Conservation (phyloP, 352 stramenopile genomes). For the Phytophthora pseudosyringae region DNA sequence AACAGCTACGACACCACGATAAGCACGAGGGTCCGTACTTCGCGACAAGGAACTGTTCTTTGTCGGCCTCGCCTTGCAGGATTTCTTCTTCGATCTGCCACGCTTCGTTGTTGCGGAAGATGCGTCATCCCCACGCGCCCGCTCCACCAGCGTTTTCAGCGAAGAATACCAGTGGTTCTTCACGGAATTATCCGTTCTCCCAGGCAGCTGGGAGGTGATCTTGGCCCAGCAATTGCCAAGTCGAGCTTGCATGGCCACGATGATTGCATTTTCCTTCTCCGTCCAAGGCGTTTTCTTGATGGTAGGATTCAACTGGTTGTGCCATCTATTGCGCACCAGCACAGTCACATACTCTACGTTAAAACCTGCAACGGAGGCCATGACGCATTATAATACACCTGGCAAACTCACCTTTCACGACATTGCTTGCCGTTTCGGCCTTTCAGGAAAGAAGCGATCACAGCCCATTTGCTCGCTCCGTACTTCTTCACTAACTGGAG, state of each 20-base stretch:
- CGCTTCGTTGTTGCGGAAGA: conserved; percentile 4
- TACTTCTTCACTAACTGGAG: conserved; percentile 60
- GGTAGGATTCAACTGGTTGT: conserved; percentile 83
- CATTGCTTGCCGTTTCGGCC: conserved; percentile 91
- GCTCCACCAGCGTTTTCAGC: conserved; percentile 67
- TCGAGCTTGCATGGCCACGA: conserved; percentile 81
- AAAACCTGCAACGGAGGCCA: not conserved
- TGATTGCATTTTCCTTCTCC: conserved; percentile 84
- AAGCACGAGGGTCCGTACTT: not conserved
- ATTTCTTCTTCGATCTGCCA: conserved; percentile 29
- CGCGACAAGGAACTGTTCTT: not conserved
- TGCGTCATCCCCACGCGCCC: not conserved
- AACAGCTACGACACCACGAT: too few relatives aligned
- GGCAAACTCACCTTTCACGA: conserved; percentile 61
- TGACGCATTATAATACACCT: not conserved
- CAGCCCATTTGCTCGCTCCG: conserved; percentile 74
- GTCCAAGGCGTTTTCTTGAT: conserved; percentile 87
- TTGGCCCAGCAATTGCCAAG: conserved; percentile 97
- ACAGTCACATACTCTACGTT: not conserved
- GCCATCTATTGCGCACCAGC: conserved; percentile 59
- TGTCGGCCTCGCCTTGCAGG: conserved; percentile 10
- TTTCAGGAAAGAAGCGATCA: conserved; percentile 85
- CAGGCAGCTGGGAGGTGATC: conserved; percentile 96
- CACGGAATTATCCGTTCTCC: conserved; percentile 96
- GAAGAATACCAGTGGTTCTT: conserved; percentile 98